phyloP scores from a whole-genome alignment of 345 rosid species.

The Hibiscus trionum region DNA sequence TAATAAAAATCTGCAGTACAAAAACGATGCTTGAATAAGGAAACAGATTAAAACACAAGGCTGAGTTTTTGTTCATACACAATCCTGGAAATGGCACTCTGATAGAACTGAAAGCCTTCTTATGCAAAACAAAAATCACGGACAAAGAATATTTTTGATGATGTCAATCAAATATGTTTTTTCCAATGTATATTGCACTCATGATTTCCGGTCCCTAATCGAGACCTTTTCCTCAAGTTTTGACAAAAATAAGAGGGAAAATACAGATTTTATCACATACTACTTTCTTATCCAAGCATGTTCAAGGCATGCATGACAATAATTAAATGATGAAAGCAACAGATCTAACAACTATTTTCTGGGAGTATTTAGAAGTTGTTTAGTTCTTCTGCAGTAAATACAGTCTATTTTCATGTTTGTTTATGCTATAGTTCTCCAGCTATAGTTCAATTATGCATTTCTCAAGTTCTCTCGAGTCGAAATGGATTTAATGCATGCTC shows the following conservation, averaged over 20 bases:
- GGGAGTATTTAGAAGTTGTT: background rate
- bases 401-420: background rate
- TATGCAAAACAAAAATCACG: background rate
- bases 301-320: background rate
- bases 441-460: background rate
- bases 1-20: conserved; percentile 34
- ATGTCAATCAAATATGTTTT: background rate
- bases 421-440: background rate
- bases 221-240: background rate
- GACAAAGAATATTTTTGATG: background rate
- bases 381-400: background rate
- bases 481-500: too few relatives aligned
- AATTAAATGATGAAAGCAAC: background rate
- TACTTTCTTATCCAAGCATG: background rate
- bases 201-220: background rate
- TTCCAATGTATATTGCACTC: background rate
- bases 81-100: background rate
- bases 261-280: background rate
- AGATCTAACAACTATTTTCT: background rate
- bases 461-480: background rate
- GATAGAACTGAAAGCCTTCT: background rate
- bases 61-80: background rate
- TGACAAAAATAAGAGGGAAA: background rate
- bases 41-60: background rate
- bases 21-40: background rate